These are phyloP conservation scores for Sechiopsis laciniata DNA, from an alignment of 306 rosid species.

Conservation along the genomic window DNA sequence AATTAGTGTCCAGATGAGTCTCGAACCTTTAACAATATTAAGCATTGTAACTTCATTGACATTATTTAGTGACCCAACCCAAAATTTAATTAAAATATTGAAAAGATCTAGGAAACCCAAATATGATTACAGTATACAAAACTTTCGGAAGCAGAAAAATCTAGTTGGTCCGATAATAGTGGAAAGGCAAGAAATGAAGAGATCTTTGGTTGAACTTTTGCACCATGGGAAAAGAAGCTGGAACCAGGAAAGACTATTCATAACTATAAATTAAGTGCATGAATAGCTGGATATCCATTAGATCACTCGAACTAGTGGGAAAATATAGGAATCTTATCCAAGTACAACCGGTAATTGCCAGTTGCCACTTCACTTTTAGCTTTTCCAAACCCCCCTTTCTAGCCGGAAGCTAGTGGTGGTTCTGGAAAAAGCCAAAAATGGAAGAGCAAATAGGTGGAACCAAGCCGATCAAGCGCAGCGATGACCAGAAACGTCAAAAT, in stretches of 20 bases:
- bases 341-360: not conserved
- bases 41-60: too few species aligned
- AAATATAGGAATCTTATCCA: constrained; percentile 11
- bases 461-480: constrained; percentile 20
- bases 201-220: not conserved
- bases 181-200: not conserved
- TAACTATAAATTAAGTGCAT: not conserved
- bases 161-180: not conserved
- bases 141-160: not conserved
- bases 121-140: not conserved
- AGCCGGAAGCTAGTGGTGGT: not conserved
- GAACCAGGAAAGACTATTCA: not conserved
- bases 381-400: not conserved
- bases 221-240: not conserved
- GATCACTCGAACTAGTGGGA: not conserved
- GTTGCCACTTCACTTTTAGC: not conserved
- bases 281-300: not conserved
- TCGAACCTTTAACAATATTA: too few species aligned
- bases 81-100: not conserved
- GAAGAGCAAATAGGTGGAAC: constrained; percentile 26
- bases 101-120: not conserved
- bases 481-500: constrained; percentile 19
- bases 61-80: not conserved
- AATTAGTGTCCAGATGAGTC: too few species aligned
- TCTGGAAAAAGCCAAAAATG: constrained; percentile 24